These are phyloP conservation scores for Boletus sp. DNA, from an alignment of 1,284 basidiomycete species.

Conservation along the genomic window DNA sequence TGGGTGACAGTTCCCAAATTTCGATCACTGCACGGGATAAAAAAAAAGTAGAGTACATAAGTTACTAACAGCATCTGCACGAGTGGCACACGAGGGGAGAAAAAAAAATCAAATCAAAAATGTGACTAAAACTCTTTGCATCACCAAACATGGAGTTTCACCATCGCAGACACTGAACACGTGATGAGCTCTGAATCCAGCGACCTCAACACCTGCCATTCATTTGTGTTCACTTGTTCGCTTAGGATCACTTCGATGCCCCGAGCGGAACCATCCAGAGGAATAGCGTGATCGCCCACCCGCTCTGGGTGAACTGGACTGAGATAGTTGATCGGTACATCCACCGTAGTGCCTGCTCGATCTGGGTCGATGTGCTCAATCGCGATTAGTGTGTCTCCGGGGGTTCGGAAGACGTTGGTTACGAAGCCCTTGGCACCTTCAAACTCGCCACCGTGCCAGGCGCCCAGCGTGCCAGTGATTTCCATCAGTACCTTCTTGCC, in stretches of 20 bases:
- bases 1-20: no score
- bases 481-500: constrained; percentile 46
- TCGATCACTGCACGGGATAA: neutral
- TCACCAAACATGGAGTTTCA: constrained; percentile 26
- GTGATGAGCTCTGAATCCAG: constrained; percentile 9
- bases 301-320: constrained; percentile 21
- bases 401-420: constrained; percentile 35
- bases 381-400: constrained; percentile 29
- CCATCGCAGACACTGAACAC: constrained; percentile 26
- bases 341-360: constrained; percentile 21
- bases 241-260: constrained; percentile 27
- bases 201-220: constrained; percentile 26
- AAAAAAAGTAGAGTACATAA: neutral
- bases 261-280: constrained; percentile 20
- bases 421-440: constrained; percentile 49
- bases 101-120: constrained; percentile 3
- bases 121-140: neutral
- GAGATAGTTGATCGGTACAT: constrained; percentile 32
- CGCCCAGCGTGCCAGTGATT: constrained; percentile 45
- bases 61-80: constrained; percentile 4
- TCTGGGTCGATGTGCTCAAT: constrained; percentile 23
- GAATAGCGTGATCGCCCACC: constrained; percentile 26
- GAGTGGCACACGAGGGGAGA: constrained; percentile 7
- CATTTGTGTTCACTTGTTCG: neutral
- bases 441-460: constrained; percentile 53